Evolutionary conservation across 2,329 filamentous ascomycete genomes (phyloP).

Genomic region (Coleophoma cylindrospora): DNA sequence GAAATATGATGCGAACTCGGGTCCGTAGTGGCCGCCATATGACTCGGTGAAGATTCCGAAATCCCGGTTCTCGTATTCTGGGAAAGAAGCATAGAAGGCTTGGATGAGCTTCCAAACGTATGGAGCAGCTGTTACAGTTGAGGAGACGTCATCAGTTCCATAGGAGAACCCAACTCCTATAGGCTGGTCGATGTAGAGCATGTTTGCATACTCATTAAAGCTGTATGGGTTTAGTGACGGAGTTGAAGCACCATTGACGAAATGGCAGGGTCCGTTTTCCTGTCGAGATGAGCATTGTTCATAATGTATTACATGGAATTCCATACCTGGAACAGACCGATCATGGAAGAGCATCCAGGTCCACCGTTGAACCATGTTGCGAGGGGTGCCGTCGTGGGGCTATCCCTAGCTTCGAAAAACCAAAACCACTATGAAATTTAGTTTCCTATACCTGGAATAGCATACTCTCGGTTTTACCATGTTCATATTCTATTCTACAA

Average conservation of each 20-base stretch:
- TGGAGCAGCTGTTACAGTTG: conserved; percentile 39
- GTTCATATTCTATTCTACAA: conserved; percentile 29
- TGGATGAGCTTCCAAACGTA: conserved; percentile 54
- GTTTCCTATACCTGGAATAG: background rate
- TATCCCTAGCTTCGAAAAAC: conserved; percentile 55
- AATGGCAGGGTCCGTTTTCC: conserved; percentile 37
- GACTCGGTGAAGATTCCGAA: conserved; percentile 46
- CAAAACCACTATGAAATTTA: conserved; percentile 24
- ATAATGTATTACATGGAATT: conserved; percentile 1
- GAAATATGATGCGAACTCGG: conserved; percentile 50
- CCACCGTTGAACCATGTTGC: conserved; percentile 41
- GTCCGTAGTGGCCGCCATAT: conserved; percentile 56
- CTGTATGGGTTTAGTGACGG: conserved; percentile 35
- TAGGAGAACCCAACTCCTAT: conserved; percentile 37
- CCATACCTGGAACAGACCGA: conserved; percentile 54
- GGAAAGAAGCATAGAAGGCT: conserved; percentile 59
- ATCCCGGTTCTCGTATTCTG: conserved; percentile 53
- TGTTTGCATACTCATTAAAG: conserved; percentile 33
- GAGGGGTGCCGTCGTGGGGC: conserved; percentile 38
- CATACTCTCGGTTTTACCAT: conserved; percentile 30
- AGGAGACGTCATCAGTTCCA: conserved; percentile 34
- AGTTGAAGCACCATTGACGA: conserved; percentile 32
- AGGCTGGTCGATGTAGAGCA: conserved; percentile 35
- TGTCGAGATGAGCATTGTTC: conserved; percentile 12
- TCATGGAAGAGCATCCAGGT: conserved; percentile 47